These are phyloP conservation scores for Zostera marina DNA, from an alignment of 116 monocot genomes.

Conservation along the genomic window DNA sequence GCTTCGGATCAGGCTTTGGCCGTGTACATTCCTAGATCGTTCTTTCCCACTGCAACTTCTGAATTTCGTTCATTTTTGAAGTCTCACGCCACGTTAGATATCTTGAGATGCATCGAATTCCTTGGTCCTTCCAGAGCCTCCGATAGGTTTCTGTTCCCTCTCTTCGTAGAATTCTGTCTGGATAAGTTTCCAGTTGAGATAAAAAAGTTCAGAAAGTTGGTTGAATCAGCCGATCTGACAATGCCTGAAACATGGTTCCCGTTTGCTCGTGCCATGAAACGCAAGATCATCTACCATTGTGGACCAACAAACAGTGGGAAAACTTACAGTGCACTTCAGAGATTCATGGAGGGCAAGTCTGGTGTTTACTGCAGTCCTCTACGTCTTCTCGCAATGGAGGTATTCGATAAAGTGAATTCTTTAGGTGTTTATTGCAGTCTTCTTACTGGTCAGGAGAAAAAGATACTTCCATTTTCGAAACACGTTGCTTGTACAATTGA, in stretches of 20 bases:
- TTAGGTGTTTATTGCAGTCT: slow-evolving; percentile 79
- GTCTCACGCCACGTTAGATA: slow-evolving; percentile 7
- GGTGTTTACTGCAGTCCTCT: slow-evolving; percentile 89
- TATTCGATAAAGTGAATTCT: slow-evolving; percentile 86
- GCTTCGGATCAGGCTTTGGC: slow-evolving; percentile 66
- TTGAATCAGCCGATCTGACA: slow-evolving; percentile 69
- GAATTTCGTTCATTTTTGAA: slow-evolving; percentile 45
- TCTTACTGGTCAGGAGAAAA: slow-evolving; percentile 81
- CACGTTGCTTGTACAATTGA: slow-evolving; percentile 81
- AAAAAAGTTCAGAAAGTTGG: slow-evolving; percentile 13
- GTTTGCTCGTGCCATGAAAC: slow-evolving; percentile 85
- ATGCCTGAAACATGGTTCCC: slow-evolving; percentile 89
- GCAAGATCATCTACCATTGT: slow-evolving; percentile 77
- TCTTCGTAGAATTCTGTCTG: slow-evolving; percentile 71
- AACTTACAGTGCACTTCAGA: slow-evolving; percentile 74
- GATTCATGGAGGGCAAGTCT: slow-evolving; percentile 54
- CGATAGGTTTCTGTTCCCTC: slow-evolving; percentile 52
- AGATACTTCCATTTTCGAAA: slow-evolving; percentile 58
- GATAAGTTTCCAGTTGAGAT: slow-evolving; percentile 36
- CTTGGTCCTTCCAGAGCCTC: slow-evolving; percentile 22
- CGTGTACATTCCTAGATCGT: slow-evolving; percentile 59
- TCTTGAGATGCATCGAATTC: slow-evolving; percentile 14
- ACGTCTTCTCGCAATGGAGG: slow-evolving; percentile 89
- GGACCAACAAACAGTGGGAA: slow-evolving; percentile 98
- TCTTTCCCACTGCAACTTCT: slow-evolving; percentile 48